A percentile compares a stretch with the other conserved stretches of the same genome.
phyloP scores from a whole-genome alignment of 2,329 filamentous ascomycete genomes.

The Exserohilum turcica region DNA sequence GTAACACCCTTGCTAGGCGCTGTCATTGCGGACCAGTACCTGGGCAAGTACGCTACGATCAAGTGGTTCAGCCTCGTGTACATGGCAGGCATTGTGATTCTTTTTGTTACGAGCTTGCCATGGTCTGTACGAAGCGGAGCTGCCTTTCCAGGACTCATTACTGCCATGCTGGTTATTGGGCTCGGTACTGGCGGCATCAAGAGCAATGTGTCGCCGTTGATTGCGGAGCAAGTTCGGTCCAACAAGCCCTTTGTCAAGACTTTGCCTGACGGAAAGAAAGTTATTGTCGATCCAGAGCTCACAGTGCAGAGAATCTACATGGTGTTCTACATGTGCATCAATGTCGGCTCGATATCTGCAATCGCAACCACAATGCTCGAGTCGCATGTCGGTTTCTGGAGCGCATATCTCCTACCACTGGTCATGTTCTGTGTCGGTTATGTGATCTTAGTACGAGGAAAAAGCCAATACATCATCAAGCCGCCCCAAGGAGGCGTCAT shows the following conservation, averaged over 20 bases:
- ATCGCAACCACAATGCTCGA: slow-evolving; percentile 74
- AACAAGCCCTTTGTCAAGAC: slow-evolving; percentile 50
- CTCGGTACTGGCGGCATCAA: slow-evolving; percentile 82
- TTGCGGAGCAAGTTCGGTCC: slow-evolving; percentile 55
- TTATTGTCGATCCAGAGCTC: slow-evolving; percentile 53
- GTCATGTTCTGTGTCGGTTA: slow-evolving; percentile 70
- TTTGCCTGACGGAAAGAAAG: slow-evolving; percentile 46
- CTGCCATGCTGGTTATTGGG: slow-evolving; percentile 71
- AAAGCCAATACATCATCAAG: slow-evolving; percentile 44
- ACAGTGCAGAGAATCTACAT: slow-evolving; percentile 56
- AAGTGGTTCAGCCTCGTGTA: slow-evolving; percentile 68
- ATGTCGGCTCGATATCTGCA: slow-evolving; percentile 70
- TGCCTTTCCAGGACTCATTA: slow-evolving; percentile 67
- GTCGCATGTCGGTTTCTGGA: slow-evolving; percentile 71
- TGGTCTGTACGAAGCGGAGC: slow-evolving; percentile 64
- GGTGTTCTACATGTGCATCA: slow-evolving; percentile 76
- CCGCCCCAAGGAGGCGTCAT: slow-evolving; percentile 48
- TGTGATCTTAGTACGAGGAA: slow-evolving; percentile 51
- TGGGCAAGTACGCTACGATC: slow-evolving; percentile 73
- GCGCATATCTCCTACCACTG: slow-evolving; percentile 67
- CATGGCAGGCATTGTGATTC: slow-evolving; percentile 68
- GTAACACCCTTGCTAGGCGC: slow-evolving; percentile 56
- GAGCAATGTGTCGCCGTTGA: slow-evolving; percentile 67
- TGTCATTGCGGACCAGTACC: slow-evolving; percentile 68
- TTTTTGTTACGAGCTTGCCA: slow-evolving; percentile 69